Base-by-base conservation (phyloP, 2,329 filamentous ascomycete species). In the Sporothrix schenckii region DNA sequence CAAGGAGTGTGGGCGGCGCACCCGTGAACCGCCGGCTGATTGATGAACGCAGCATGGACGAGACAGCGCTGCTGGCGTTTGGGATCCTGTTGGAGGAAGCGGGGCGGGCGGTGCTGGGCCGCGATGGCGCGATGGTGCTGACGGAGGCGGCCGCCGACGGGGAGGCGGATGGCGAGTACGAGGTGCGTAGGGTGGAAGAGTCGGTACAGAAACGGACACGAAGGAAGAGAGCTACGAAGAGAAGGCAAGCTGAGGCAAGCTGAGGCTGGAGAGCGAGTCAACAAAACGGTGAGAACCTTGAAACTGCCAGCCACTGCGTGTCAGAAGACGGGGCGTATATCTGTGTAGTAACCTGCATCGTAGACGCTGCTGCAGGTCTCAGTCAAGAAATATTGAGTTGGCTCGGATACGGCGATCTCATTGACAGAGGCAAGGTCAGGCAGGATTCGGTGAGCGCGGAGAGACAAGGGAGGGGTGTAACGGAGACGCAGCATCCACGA, bases 21-120 rank as follows among this genome's bases (percentile, higher is more conserved):
- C 14, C n/a, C 27, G 5, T 49, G 72, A 16, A 47, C 44, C 70
- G 73, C 9, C 74, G 77, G 41, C 78, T 77, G 68, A 75, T 85
- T 50, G 83, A 87, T 72, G 84, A 87, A 76, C 78, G 84, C 73
- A 91, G 88, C 78, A 87, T 94, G 86, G 91, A 94, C 76, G 92
- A 92, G 80, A 92, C 91, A 16, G 91, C 91, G 4, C 82, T 94
- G 71, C 80, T 94, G 69, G 91, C 91, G 0, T 83, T 94, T 75
- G 91, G 91, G 1, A 88, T 94, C 65, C 79, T 94, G 70, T 80
- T 94, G 54, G 91, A 94, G 79, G 92, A 94, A 79, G 86, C 87
- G 2, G 84, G 86, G 19, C 82, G 84, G 53, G 86, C 89, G 61
- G 78, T 83, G 6, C 80, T 94, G 24, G 91, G 90, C 4, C 81